Percentiles rank a stretch among this genome's conserved stretches.
Evolutionary conservation across 371 early-diverging fungal genomes (phyloP).

Genomic region (Haplosporangium sp.): DNA sequence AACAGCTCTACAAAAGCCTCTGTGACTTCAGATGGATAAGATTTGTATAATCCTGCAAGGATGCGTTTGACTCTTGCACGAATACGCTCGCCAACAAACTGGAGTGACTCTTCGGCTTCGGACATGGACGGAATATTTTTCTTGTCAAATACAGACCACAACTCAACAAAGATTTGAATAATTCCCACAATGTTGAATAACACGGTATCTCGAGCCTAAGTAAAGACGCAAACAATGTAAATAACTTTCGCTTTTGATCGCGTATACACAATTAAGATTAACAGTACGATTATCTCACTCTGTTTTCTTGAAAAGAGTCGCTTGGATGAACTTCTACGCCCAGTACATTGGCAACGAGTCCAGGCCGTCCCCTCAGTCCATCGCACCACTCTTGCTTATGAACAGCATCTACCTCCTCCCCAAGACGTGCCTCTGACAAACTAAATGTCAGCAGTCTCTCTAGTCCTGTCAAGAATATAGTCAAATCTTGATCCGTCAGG

Average conservation of each 20-base stretch:
- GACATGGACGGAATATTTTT: conserved; percentile 39
- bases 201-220: conserved; percentile 62
- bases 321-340: conserved; percentile 47
- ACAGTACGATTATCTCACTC: conserved; percentile 11
- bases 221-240: background rate
- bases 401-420: conserved; percentile 39
- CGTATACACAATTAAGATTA: no score
- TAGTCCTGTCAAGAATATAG: conserved; percentile 72
- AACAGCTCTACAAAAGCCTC: conserved; percentile 75
- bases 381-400: conserved; percentile 54
- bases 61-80: conserved; percentile 65
- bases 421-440: conserved; percentile 62
- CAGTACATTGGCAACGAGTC: conserved; percentile 47
- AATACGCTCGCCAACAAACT: conserved; percentile 63
- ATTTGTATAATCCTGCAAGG: conserved; percentile 69
- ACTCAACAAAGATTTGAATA: conserved; percentile 63
- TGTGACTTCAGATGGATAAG: conserved; percentile 67
- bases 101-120: conserved; percentile 59
- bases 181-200: conserved; percentile 67
- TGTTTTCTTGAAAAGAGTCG: conserved; percentile 55
- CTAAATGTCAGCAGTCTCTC: conserved; percentile 75
- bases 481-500: conserved; percentile 61
- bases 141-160: conserved; percentile 64
- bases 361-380: conserved; percentile 42
- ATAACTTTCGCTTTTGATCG: no score